phyloP scores from a whole-genome alignment of 148 eudicot genomes.

The Persicaria maculosa region DNA sequence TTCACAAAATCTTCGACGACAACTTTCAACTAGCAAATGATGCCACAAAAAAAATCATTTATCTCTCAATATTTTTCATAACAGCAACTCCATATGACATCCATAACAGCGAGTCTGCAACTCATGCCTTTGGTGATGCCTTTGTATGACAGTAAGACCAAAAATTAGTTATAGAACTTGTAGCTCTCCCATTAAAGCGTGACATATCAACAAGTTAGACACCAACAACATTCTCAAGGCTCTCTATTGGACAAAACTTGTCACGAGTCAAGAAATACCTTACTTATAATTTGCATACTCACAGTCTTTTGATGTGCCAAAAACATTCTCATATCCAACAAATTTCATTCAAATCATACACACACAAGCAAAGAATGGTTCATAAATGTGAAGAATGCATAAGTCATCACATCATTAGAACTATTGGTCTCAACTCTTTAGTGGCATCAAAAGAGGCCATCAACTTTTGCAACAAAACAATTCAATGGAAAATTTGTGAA shows the following conservation, averaged over 20 bases:
- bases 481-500: not conserved
- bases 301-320: not conserved
- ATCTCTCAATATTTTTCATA: too few relatives aligned
- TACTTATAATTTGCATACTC: not conserved
- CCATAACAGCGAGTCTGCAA: too few relatives aligned
- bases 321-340: not conserved
- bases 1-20: too few relatives aligned
- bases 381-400: not conserved
- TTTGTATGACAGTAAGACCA: too few relatives aligned
- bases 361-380: not conserved
- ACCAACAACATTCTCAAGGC: not conserved
- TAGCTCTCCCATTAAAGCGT: too few relatives aligned
- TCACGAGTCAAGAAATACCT: not conserved
- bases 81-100: too few relatives aligned
- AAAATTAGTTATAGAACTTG: too few relatives aligned
- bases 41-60: too few relatives aligned
- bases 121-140: too few relatives aligned
- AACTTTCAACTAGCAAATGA: too few relatives aligned
- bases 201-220: too few relatives aligned
- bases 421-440: not conserved
- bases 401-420: not conserved
- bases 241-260: not conserved
- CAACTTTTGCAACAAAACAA: not conserved
- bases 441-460: not conserved
- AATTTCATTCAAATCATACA: not conserved